Percentiles rank a stretch among this genome's conserved stretches.
These are phyloP conservation scores for Bonia amplexicaulis DNA, from an alignment of 176 grass and related monocot species.

Conservation along the genomic window DNA sequence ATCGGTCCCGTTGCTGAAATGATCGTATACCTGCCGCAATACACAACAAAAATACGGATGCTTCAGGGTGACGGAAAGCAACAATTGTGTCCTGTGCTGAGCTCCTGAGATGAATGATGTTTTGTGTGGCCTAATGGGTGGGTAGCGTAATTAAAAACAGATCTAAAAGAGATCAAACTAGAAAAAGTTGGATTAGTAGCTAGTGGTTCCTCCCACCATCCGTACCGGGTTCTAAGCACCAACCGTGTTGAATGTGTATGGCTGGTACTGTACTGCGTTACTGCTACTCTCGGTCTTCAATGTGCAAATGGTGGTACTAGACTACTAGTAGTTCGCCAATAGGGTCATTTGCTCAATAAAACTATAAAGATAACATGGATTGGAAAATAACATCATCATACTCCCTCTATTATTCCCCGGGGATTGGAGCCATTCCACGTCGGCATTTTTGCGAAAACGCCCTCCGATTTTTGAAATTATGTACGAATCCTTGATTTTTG, in stretches of 20 bases:
- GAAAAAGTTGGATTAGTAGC: neutral
- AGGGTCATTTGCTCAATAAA: too few relatives aligned
- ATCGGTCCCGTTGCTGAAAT: constrained; percentile 15
- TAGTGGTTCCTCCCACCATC: neutral
- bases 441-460: too few relatives aligned
- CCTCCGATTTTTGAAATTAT: too few relatives aligned
- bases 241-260: neutral
- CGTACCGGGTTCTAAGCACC: neutral
- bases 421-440: too few relatives aligned
- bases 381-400: too few relatives aligned
- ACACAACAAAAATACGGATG: neutral
- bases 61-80: constrained; percentile 16
- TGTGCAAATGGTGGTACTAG: neutral
- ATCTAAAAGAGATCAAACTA: neutral
- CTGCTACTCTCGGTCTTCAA: neutral
- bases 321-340: too few relatives aligned
- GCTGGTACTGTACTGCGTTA: too few relatives aligned
- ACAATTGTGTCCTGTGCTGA: neutral
- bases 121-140: neutral
- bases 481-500: too few relatives aligned
- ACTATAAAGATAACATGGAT: too few relatives aligned
- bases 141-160: neutral
- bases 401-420: too few relatives aligned
- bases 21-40: constrained; percentile 27
- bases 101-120: neutral